Percentiles rank a stretch among this genome's conserved stretches.
phyloP scores from a whole-genome alignment of 1,284 basidiomycete species.

The Rhodotorula sp. region DNA sequence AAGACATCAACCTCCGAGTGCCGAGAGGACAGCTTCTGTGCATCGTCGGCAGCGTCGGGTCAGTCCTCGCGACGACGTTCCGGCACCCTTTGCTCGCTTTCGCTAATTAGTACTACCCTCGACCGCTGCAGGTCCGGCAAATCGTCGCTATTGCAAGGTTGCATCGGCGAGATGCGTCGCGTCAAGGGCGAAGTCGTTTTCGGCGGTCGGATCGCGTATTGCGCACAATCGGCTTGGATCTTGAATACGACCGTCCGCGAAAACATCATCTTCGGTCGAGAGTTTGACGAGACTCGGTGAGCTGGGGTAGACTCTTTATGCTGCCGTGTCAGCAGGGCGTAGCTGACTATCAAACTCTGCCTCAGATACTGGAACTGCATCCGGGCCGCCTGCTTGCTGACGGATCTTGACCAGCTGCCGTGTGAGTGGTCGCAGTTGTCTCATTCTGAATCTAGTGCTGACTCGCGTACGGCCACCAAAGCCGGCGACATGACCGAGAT shows the following conservation, averaged over 20 bases:
- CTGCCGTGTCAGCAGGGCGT: too few relatives aligned
- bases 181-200: conserved; percentile 55
- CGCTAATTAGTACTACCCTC: background rate
- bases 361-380: conserved; percentile 42
- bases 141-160: conserved; percentile 65
- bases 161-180: conserved; percentile 70
- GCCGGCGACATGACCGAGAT: conserved; percentile 69
- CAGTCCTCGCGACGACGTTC: background rate
- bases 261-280: conserved; percentile 53
- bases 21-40: conserved; percentile 61
- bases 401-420: conserved; percentile 69
- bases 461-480: background rate
- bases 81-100: background rate
- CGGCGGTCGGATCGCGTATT: conserved; percentile 61
- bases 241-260: conserved; percentile 72
- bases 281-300: conserved; percentile 55
- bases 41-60: conserved; percentile 66
- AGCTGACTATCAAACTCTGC: too few relatives aligned
- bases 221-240: conserved; percentile 83
- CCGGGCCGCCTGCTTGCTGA: conserved; percentile 52
- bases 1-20: conserved; percentile 58
- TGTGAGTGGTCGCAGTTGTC: background rate
- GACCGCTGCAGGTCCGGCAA: conserved; percentile 49
- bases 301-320: too few relatives aligned
- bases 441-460: background rate